Evolutionary conservation across 75 land plant genomes (phyloP).

Genomic region (Gnetum montanum): DNA sequence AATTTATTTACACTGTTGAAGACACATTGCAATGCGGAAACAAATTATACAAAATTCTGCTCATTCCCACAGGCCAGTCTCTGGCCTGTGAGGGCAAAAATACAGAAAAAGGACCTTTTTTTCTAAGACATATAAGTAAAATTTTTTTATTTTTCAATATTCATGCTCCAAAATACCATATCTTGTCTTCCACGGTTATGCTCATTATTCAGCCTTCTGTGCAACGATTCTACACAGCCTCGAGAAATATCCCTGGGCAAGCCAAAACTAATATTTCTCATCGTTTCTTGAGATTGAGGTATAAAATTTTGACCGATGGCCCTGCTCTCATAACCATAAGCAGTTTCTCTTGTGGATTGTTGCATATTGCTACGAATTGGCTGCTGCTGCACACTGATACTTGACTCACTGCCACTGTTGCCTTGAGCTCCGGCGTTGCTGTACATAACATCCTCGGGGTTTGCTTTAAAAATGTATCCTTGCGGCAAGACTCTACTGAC

Average conservation of each 20-base stretch:
- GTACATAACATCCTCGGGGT: background rate
- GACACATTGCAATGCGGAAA: too few species aligned
- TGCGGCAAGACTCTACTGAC: background rate
- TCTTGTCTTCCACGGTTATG: conserved; percentile 1
- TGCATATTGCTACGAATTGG: background rate
- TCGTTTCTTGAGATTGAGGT: conserved; percentile 3
- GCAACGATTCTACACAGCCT: background rate
- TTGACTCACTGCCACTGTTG: background rate
- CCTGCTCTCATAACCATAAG: background rate
- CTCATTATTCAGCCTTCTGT: background rate
- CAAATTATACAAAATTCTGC: too few species aligned
- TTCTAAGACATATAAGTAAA: too few species aligned
- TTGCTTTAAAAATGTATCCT: background rate
- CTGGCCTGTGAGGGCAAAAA: too few species aligned
- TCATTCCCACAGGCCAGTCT: too few species aligned
- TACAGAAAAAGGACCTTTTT: too few species aligned
- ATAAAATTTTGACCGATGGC: background rate
- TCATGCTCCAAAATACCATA: conserved; percentile 5
- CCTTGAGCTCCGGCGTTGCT: background rate
- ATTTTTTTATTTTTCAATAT: too few species aligned
- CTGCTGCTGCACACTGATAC: background rate
- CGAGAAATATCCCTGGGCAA: background rate
- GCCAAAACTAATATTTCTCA: background rate
- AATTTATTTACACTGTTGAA: too few species aligned
- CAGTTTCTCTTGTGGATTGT: background rate